These are phyloP conservation scores for Xylariaceae sp. DNA, from an alignment of 2,329 filamentous ascomycete species.

Conservation along the genomic window DNA sequence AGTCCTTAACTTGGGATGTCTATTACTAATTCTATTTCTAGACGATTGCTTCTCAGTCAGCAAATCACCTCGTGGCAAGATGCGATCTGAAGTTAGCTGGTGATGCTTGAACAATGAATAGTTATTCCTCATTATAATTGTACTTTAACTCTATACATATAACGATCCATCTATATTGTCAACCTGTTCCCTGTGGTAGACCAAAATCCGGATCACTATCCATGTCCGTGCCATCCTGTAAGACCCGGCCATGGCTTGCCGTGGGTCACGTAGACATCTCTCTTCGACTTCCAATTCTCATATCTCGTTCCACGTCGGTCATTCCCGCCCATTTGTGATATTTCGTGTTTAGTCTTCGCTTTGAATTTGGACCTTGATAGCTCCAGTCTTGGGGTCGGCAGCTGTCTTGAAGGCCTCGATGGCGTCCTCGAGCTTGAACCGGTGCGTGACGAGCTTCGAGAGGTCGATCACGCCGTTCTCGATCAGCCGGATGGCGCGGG, in stretches of 20 bases:
- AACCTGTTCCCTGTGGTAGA: not conserved
- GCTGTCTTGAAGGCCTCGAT: conserved; percentile 86
- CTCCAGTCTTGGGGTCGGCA: conserved; percentile 79
- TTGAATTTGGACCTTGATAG: conserved; percentile 98
- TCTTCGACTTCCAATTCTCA: too few relatives aligned
- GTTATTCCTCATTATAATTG: conserved; percentile 5
- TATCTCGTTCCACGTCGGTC: too few relatives aligned
- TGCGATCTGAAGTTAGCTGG: too few relatives aligned
- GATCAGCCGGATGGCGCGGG: conserved; percentile 81
- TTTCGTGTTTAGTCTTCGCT: conserved; percentile 46
- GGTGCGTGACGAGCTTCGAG: conserved; percentile 78
- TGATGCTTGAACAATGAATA: not conserved
- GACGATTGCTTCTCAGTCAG: too few relatives aligned
- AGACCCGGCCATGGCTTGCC: too few relatives aligned
- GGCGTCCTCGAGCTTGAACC: conserved; percentile 79
- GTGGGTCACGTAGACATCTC: too few relatives aligned
- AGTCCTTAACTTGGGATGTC: too few relatives aligned
- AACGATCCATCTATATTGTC: not conserved
- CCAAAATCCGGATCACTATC: not conserved
- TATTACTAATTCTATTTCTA: too few relatives aligned
- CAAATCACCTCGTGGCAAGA: too few relatives aligned
- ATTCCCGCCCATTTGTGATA: too few relatives aligned
- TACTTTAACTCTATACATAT: conserved; percentile 11
- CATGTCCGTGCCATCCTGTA: not conserved
- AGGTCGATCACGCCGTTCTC: conserved; percentile 80